Evolutionary conservation across 805 yeast species (phyloP).

Genomic region (Scheffersomyces lignosus): DNA sequence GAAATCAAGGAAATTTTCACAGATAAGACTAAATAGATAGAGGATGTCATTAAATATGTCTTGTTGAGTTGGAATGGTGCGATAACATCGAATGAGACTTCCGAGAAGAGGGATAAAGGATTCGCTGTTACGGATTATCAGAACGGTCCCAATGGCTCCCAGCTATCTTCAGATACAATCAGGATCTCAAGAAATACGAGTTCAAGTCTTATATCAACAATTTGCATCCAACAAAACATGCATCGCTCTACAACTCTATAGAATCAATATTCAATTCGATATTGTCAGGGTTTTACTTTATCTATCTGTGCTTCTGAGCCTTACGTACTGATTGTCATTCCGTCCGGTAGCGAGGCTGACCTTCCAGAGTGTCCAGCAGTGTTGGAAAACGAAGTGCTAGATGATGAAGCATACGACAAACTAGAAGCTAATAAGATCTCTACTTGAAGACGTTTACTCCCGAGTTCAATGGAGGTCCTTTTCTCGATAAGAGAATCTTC

Average conservation of each 20-base stretch:
- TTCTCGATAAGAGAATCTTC: constrained; percentile 5
- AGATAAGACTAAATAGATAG: constrained; percentile 3
- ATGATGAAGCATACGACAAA: constrained; percentile 5
- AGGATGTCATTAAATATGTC: constrained; percentile 12
- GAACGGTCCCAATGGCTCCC: constrained; percentile 15
- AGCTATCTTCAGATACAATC: constrained; percentile 5
- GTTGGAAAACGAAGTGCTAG: constrained; percentile 12
- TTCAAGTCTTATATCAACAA: constrained; percentile 41
- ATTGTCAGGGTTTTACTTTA: constrained; percentile 31
- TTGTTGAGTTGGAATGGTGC: constrained; percentile 15
- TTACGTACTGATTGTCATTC: constrained; percentile 14
- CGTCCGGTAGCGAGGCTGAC: constrained; percentile 17
- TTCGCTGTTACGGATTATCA: constrained; percentile 10
- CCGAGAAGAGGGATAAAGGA: too few species aligned
- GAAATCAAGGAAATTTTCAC: constrained; percentile 14
- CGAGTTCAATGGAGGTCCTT: background rate
- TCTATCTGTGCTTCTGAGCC: constrained; percentile 21
- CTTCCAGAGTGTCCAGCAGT: too few species aligned
- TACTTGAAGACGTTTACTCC: background rate
- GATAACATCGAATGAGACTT: constrained; percentile 5
- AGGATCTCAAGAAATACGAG: constrained; percentile 10
- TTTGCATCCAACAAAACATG: constrained; percentile 31
- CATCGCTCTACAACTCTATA: constrained; percentile 26
- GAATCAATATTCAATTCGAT: constrained; percentile 26
- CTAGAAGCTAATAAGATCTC: background rate